Base-by-base conservation (phyloP, 129 eudicot genomes). In the Sambucus nigra region DNA sequence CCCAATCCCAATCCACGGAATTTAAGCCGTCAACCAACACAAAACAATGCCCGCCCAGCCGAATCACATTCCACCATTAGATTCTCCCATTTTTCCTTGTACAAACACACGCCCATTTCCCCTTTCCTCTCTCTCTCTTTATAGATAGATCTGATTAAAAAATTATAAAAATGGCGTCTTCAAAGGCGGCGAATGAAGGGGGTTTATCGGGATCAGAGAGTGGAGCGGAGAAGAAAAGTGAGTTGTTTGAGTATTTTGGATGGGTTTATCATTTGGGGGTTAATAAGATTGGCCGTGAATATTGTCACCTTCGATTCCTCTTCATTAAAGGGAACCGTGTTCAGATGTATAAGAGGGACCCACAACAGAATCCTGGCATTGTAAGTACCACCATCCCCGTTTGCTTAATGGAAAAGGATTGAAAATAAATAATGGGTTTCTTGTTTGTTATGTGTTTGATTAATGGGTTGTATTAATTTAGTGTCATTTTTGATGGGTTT, bases 251-350 rank as follows among this genome's bases (percentile, higher is more conserved):
- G 69, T 86, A 69, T 47, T 86, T 58, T 57, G 99, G 99, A 9
- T 82, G 94, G 94, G 94, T 92, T 42, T 92, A 82, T 67, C 99
- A 92, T 73, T 22, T 92, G 65, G 96, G 94, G 0, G 73, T 76
- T 15, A 86, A 82, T 69, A 57, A 74, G 27, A 86, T 92, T 38
- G 99, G 99, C 12, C 94, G 61, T 27, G 96, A 92, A 59, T 92
- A 60, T 59, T 82, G 87, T 63, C 95, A 77, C 60, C 77, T 82
- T 23, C 78, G 99, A 9, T 92, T 82, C 55, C 78, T 92, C 18
- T 72, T 21, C 54, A 82, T 92, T 19, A 71, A 78, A 3, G 99
- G 99, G 38, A 82, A 71, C 74, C 74, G 82, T 45, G 71, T 82
- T 4, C 77, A 72, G 68, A 92, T 92, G 99, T 92, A 76, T 54